A percentile compares a stretch with the other conserved stretches of the same genome.
phyloP scores from a whole-genome alignment of 805 yeast species.

The Blastobotrys peoriensis region DNA sequence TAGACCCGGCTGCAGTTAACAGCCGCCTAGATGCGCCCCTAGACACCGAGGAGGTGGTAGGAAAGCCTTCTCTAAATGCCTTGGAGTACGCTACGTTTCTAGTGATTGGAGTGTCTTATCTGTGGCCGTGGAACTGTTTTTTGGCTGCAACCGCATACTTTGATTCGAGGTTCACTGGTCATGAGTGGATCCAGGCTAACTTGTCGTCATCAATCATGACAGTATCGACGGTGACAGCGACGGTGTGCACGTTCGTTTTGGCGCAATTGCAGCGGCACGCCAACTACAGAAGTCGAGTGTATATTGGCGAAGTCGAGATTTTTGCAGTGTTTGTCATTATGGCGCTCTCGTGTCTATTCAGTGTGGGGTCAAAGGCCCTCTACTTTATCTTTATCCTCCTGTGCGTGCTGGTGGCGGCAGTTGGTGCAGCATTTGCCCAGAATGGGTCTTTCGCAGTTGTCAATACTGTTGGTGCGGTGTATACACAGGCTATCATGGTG shows the following conservation, averaged over 20 bases:
- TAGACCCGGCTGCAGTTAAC: too few relatives aligned
- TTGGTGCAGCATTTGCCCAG: conserved; percentile 79
- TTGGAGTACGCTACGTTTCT: conserved; percentile 52
- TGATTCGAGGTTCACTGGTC: conserved; percentile 48
- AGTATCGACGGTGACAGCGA: conserved; percentile 64
- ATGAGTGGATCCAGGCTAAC: conserved; percentile 35
- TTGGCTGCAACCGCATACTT: conserved; percentile 82
- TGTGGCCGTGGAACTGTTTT: conserved; percentile 98
- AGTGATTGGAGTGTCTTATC: conserved; percentile 65
- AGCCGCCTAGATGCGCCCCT: too few relatives aligned
- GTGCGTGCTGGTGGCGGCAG: conserved; percentile 57
- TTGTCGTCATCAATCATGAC: conserved; percentile 88
- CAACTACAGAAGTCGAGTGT: conserved; percentile 51
- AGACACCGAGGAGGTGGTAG: too few relatives aligned
- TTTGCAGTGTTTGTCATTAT: conserved; percentile 51
- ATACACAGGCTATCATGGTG: conserved; percentile 86
- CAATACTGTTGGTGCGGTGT: conserved; percentile 65
- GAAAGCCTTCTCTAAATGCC: too few relatives aligned
- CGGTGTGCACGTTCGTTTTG: conserved; percentile 51
- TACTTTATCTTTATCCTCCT: conserved; percentile 50
- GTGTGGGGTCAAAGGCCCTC: conserved; percentile 14
- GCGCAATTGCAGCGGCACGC: conserved; percentile 61
- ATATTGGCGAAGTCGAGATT: conserved; percentile 55
- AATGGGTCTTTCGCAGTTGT: conserved; percentile 88
- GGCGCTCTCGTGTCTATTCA: conserved; percentile 40